phyloP scores from a whole-genome alignment of 177 flowering plant genomes.

The Telopea speciosissima region DNA sequence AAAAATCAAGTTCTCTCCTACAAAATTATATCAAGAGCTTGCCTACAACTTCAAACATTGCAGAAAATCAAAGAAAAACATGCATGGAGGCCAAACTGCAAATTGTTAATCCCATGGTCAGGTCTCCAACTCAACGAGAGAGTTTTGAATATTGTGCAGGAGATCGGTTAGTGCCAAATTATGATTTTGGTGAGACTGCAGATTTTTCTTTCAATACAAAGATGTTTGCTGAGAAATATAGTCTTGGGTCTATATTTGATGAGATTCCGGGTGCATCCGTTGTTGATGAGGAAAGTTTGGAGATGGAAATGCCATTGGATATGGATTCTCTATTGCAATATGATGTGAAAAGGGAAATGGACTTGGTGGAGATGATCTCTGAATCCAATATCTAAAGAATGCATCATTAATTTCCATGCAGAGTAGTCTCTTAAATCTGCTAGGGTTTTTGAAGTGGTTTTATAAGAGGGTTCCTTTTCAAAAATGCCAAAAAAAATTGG shows the following conservation, averaged over 20 bases:
- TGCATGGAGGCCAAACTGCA: not conserved
- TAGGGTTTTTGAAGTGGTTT: too few species aligned
- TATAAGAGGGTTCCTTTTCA: too few species aligned
- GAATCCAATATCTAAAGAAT: slow-evolving; percentile 7
- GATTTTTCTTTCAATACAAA: slow-evolving; percentile 3
- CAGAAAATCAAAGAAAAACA: not conserved
- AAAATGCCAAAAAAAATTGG: too few species aligned
- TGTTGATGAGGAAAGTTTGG: slow-evolving; percentile 10
- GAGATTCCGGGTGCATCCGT: slow-evolving; percentile 8
- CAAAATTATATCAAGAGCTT: slow-evolving; percentile 49
- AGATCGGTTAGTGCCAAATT: slow-evolving; percentile 13
- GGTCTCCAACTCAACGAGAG: not conserved
- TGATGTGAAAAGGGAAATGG: slow-evolving; percentile 40
- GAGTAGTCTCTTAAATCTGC: too few species aligned
- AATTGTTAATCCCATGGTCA: not conserved
- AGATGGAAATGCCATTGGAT: slow-evolving; percentile 18
- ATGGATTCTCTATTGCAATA: slow-evolving; percentile 18
- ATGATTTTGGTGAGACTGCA: slow-evolving; percentile 8
- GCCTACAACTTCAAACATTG: not conserved
- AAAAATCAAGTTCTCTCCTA: slow-evolving; percentile 25
- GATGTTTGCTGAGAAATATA: not conserved
- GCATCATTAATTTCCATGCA: too few species aligned
- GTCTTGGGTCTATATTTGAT: slow-evolving; percentile 16
- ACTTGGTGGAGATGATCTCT: slow-evolving; percentile 38
- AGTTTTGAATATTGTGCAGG: not conserved